A percentile compares a stretch with the other conserved stretches of the same genome.
Evolutionary conservation across 208 protist genomes (phyloP).

Genomic region (Acanthamoeba polyphaga): DNA sequence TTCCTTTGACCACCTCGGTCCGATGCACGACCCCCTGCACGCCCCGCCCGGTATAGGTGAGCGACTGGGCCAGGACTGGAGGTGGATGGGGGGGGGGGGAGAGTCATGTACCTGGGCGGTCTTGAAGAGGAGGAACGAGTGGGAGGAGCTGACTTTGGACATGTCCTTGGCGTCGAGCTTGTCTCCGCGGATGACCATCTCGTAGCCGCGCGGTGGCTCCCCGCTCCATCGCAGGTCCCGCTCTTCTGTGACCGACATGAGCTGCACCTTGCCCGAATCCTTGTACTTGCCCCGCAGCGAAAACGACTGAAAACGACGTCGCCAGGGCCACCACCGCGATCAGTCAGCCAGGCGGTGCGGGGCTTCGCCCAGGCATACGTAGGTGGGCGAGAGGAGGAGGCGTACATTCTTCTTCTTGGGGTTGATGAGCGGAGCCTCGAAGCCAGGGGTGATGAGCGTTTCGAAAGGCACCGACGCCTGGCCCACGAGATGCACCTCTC

Average conservation of each 20-base stretch:
- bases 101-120: neutral
- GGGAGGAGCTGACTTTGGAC: conserved; percentile 19
- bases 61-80: neutral
- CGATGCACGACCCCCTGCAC: neutral
- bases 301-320: neutral
- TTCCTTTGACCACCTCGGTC: conserved; percentile 17
- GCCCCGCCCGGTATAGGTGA: neutral
- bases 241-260: neutral
- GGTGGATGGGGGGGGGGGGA: neutral
- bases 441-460: neutral
- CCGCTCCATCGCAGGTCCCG: conserved; percentile 6
- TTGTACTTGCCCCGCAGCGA: conserved; percentile 39
- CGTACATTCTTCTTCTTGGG: conserved; percentile 24
- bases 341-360: neutral
- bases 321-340: neutral
- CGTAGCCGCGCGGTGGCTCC: conserved; percentile 2
- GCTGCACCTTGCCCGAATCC: conserved; percentile 30
- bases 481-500: neutral
- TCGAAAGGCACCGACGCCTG: neutral
- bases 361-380: neutral
- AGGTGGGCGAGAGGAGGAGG: neutral
- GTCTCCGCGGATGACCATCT: neutral
- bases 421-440: conserved; percentile 24
- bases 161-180: conserved; percentile 40
- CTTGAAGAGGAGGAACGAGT: conserved; percentile 33